Percentiles rank a stretch among this genome's conserved stretches.
These are phyloP conservation scores for Lathyrus oleraceus DNA, from an alignment of 306 rosid species.

Conservation along the genomic window DNA sequence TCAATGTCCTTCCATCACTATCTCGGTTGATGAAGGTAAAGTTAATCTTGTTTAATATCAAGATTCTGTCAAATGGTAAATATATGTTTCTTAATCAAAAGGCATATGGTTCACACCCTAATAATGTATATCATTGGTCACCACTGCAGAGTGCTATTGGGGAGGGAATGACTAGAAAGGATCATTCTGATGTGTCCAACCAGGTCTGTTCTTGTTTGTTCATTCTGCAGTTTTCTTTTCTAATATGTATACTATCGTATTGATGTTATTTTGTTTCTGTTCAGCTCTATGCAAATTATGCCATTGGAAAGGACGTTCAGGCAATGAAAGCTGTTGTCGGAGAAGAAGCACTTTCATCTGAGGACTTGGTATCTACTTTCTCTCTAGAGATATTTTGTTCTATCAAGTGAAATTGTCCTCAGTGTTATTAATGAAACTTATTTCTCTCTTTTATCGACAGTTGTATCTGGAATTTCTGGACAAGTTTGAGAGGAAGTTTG, in stretches of 20 bases:
- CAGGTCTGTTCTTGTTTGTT: slow-evolving; percentile 62
- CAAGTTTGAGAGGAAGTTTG: slow-evolving; percentile 98
- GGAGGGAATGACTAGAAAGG: slow-evolving; percentile 99
- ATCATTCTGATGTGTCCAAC: slow-evolving; percentile 97
- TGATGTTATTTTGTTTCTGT: slow-evolving; percentile 11
- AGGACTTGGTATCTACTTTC: slow-evolving; percentile 75
- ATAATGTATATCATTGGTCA: slow-evolving; percentile 30
- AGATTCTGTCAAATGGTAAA: slow-evolving; percentile 22
- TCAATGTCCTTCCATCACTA: slow-evolving; percentile 94
- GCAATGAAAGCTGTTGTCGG: slow-evolving; percentile 99
- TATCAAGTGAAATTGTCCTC: slow-evolving; percentile 5
- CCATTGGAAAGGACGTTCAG: slow-evolving; percentile 99
- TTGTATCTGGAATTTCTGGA: slow-evolving; percentile 98
- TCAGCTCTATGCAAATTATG: slow-evolving; percentile 99
- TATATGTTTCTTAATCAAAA: slow-evolving; percentile 20
- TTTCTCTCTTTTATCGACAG: slow-evolving; percentile 43
- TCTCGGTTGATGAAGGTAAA: slow-evolving; percentile 99
- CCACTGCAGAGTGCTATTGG: slow-evolving; percentile 96
- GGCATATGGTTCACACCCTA: slow-evolving; percentile 14
- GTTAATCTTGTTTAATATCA: slow-evolving; percentile 28
- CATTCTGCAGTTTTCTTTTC: neutral
- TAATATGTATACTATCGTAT: slow-evolving; percentile 22
- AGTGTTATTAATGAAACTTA: slow-evolving; percentile 28
- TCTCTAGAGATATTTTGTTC: slow-evolving; percentile 9
- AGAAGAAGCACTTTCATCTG: slow-evolving; percentile 99